These are phyloP conservation scores for Guyanaporus albipodus DNA, from an alignment of 768 basidiomycete genomes.

Conservation along the genomic window DNA sequence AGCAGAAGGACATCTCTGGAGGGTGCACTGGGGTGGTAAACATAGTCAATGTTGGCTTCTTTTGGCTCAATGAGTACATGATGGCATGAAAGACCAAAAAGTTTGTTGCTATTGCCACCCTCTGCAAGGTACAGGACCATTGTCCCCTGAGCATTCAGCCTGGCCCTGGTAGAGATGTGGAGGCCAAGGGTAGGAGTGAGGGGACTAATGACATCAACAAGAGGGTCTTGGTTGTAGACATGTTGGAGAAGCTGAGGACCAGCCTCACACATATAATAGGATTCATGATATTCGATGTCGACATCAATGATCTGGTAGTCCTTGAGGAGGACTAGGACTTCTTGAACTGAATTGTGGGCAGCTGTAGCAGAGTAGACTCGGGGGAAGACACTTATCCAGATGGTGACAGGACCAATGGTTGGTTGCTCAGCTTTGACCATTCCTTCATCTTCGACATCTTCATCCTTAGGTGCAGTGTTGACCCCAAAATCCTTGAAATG, in stretches of 20 bases:
- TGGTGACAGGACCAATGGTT: background rate
- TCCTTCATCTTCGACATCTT: background rate
- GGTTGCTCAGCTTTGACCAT: background rate
- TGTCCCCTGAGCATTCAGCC: background rate
- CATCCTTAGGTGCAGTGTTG: too few relatives aligned
- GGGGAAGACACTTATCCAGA: background rate
- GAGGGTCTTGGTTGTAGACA: background rate
- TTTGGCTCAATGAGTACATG: background rate
- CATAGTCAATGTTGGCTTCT: background rate
- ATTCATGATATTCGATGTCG: background rate
- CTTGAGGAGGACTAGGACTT: background rate
- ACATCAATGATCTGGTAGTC: conserved; percentile 1
- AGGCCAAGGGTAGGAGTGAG: background rate
- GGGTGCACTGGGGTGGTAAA: background rate
- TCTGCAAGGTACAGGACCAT: background rate
- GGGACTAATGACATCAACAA: background rate
- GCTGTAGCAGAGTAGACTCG: background rate
- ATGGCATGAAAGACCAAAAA: background rate
- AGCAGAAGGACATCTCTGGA: background rate
- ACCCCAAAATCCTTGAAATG: background rate
- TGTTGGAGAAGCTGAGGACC: background rate
- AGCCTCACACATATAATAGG: background rate
- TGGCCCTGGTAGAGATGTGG: background rate
- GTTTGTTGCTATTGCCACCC: background rate
- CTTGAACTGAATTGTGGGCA: background rate